A percentile compares a stretch with the other conserved stretches of the same genome.
Conservation (phyloP, 495 filamentous ascomycete species). For the Annulohypoxylon maeteangense region DNA sequence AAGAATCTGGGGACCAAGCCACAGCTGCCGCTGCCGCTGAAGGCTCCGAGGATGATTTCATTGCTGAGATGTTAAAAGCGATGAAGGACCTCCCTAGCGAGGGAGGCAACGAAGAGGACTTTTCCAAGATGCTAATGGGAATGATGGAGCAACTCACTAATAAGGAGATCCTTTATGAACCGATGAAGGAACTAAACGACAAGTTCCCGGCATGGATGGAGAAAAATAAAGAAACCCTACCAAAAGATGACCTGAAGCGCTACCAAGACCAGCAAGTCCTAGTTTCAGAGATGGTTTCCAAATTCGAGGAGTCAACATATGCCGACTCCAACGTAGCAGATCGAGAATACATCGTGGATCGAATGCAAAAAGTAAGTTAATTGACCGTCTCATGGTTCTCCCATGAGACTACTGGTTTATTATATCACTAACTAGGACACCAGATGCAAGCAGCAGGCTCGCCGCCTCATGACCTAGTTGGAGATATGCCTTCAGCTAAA, state of each 20-base stretch:
- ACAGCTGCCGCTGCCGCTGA: conserved; percentile 78
- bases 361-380: conserved; percentile 89
- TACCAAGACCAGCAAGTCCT: conserved; percentile 84
- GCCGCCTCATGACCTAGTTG: conserved; percentile 88
- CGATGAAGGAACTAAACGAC: conserved; percentile 94
- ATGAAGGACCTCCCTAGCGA: conserved; percentile 73
- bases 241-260: conserved; percentile 75
- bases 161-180: conserved; percentile 97
- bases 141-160: conserved; percentile 99
- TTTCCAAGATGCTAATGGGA: conserved; percentile 89
- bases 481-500: conserved; percentile 83
- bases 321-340: conserved; percentile 82
- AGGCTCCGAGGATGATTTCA: conserved; percentile 74
- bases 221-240: conserved; percentile 72
- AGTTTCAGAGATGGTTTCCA: conserved; percentile 87
- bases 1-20: conserved; percentile 82
- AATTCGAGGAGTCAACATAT: conserved; percentile 84
- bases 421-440: conserved; percentile 34
- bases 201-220: conserved; percentile 92
- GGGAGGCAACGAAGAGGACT: conserved; percentile 80
- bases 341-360: conserved; percentile 92
- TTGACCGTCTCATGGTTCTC: conserved; percentile 4
- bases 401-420: not conserved
- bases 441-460: conserved; percentile 95
- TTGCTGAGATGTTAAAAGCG: conserved; percentile 86